These are phyloP conservation scores for Candida khao-thaluensis DNA, from an alignment of 805 yeast species.

Conservation along the genomic window DNA sequence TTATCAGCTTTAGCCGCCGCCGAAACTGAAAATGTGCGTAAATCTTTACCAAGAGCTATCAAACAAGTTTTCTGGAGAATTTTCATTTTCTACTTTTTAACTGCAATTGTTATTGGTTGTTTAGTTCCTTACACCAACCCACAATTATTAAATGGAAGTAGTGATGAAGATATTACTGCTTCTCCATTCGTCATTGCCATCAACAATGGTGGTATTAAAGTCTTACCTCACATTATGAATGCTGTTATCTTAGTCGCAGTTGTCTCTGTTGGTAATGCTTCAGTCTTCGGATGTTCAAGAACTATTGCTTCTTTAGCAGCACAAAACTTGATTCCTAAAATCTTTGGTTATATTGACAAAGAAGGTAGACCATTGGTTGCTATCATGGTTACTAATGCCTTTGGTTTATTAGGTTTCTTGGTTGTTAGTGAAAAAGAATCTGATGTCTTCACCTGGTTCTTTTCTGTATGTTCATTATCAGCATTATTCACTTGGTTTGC, in stretches of 20 bases:
- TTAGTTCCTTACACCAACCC: constrained; percentile 53
- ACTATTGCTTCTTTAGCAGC: constrained; percentile 65
- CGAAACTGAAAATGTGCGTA: constrained; percentile 40
- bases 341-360: constrained; percentile 41
- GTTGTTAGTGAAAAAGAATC: constrained; percentile 29
- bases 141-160: constrained; percentile 47
- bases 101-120: constrained; percentile 36
- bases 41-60: constrained; percentile 40
- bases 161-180: constrained; percentile 53
- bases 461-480: constrained; percentile 41
- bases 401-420: constrained; percentile 42
- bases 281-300: constrained; percentile 70
- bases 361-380: constrained; percentile 43
- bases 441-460: constrained; percentile 42
- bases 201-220: constrained; percentile 57
- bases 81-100: constrained; percentile 36
- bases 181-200: constrained; percentile 79
- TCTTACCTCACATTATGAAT: constrained; percentile 70
- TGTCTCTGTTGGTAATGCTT: constrained; percentile 73
- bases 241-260: constrained; percentile 73
- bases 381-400: constrained; percentile 27
- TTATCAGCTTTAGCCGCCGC: constrained; percentile 39
- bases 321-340: constrained; percentile 63
- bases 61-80: constrained; percentile 46
- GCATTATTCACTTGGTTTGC: constrained; percentile 43